A percentile compares a stretch with the other conserved stretches of the same genome.
These are phyloP conservation scores for Yamadazyma insecticola DNA, from an alignment of 805 yeast genomes.

Conservation along the genomic window DNA sequence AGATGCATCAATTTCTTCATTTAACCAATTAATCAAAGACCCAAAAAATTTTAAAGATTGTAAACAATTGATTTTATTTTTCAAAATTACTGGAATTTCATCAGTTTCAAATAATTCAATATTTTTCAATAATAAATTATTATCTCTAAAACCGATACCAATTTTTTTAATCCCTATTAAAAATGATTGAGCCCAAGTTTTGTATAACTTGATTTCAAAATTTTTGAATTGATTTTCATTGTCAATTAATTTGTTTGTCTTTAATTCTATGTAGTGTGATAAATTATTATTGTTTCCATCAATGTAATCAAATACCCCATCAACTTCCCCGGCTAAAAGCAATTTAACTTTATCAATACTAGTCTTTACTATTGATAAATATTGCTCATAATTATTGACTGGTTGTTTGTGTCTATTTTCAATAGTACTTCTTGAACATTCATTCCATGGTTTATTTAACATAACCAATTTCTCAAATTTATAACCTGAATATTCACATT, in stretches of 20 bases:
- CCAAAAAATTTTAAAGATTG: slow-evolving; percentile 85
- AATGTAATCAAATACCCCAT: slow-evolving; percentile 80
- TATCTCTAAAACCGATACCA: slow-evolving; percentile 84
- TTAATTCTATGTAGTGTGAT: slow-evolving; percentile 79
- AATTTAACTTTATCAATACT: slow-evolving; percentile 73
- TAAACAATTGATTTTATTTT: slow-evolving; percentile 63
- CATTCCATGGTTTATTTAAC: slow-evolving; percentile 69
- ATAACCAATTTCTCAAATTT: slow-evolving; percentile 83
- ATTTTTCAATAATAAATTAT: slow-evolving; percentile 53
- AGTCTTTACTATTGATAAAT: slow-evolving; percentile 72
- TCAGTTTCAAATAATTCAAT: slow-evolving; percentile 77
- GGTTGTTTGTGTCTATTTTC: slow-evolving; percentile 58
- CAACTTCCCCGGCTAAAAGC: slow-evolving; percentile 85
- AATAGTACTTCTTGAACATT: slow-evolving; percentile 58
- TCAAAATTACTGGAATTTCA: slow-evolving; percentile 68
- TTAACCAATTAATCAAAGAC: slow-evolving; percentile 76
- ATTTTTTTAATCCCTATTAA: slow-evolving; percentile 78
- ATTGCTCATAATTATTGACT: slow-evolving; percentile 74
- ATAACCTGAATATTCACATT: slow-evolving; percentile 64
- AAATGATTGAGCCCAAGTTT: slow-evolving; percentile 92
- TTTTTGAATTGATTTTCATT: slow-evolving; percentile 52
- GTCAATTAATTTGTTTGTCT: slow-evolving; percentile 58
- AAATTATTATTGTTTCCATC: slow-evolving; percentile 42
- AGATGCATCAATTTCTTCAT: slow-evolving; percentile 44
- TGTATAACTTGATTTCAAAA: slow-evolving; percentile 74